These are phyloP conservation scores for Grosmannia clavigera DNA, from an alignment of 2,329 filamentous ascomycete species.

Conservation along the genomic window DNA sequence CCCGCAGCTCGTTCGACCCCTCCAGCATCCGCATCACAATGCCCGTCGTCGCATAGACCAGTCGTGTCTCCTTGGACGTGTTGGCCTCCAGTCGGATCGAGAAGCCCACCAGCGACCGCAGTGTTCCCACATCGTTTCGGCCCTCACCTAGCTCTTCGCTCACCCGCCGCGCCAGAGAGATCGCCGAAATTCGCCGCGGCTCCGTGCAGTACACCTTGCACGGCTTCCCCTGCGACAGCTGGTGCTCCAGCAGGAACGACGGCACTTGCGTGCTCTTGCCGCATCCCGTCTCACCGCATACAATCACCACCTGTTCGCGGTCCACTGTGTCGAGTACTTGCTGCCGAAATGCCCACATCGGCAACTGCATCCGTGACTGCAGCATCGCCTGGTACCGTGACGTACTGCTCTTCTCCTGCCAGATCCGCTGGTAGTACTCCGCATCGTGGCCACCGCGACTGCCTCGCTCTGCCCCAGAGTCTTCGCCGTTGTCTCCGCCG, in stretches of 20 bases:
- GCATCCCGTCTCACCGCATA: slow-evolving; percentile 93
- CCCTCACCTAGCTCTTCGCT: slow-evolving; percentile 89
- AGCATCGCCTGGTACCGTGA: slow-evolving; percentile 69
- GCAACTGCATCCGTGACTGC: slow-evolving; percentile 62
- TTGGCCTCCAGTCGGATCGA: slow-evolving; percentile 89
- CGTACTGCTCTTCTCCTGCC: slow-evolving; percentile 44
- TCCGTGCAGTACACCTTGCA: slow-evolving; percentile 96
- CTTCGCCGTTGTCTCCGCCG: slow-evolving; percentile 35
- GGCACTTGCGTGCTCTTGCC: slow-evolving; percentile 98
- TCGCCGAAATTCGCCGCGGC: slow-evolving; percentile 87
- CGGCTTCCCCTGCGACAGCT: slow-evolving; percentile 63
- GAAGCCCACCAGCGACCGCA: slow-evolving; percentile 79
- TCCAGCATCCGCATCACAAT: slow-evolving; percentile 99
- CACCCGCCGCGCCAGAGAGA: slow-evolving; percentile 83
- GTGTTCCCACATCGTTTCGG: slow-evolving; percentile 68
- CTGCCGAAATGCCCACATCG: slow-evolving; percentile 76
- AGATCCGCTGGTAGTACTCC: slow-evolving; percentile 44
- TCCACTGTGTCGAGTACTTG: slow-evolving; percentile 69
- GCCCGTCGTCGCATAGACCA: slow-evolving; percentile 81
- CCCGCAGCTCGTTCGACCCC: slow-evolving; percentile 69
- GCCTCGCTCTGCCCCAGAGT: slow-evolving; percentile 29
- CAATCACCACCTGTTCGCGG: slow-evolving; percentile 72
- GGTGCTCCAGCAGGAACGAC: slow-evolving; percentile 80
- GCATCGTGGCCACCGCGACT: slow-evolving; percentile 23
- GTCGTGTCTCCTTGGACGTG: slow-evolving; percentile 63